Evolutionary conservation across 108 stramenopile species (phyloP).

Genomic region (Cyclotella kingstonii): DNA sequence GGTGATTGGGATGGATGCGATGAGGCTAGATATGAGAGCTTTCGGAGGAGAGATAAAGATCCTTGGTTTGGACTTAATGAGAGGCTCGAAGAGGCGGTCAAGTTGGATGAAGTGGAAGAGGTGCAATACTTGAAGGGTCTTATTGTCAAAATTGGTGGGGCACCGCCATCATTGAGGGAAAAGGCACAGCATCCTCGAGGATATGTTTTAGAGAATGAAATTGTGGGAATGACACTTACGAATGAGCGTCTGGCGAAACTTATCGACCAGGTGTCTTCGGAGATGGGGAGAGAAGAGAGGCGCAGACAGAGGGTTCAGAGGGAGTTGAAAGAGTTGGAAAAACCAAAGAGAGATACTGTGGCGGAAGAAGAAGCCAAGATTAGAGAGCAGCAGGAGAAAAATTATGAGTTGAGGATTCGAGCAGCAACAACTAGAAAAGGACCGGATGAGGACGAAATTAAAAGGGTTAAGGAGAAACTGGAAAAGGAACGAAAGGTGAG

Average conservation of each 20-base stretch:
- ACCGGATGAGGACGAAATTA: constrained; percentile 5
- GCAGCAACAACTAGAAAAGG: background rate
- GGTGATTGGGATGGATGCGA: constrained; percentile 47
- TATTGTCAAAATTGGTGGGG: constrained; percentile 66
- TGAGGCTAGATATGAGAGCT: constrained; percentile 67
- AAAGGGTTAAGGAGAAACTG: constrained; percentile 16
- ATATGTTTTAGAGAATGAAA: constrained; percentile 66
- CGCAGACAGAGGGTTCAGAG: constrained; percentile 58
- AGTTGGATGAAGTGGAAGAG: constrained; percentile 58
- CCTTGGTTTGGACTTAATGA: constrained; percentile 87
- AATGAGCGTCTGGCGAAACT: constrained; percentile 29
- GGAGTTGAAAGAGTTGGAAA: constrained; percentile 47
- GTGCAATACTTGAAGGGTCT: constrained; percentile 49
- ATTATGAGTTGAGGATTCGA: constrained; percentile 1
- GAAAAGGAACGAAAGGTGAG: constrained; percentile 20
- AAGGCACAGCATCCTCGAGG: constrained; percentile 32
- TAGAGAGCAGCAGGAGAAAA: constrained; percentile 14
- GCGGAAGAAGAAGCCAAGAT: constrained; percentile 40
- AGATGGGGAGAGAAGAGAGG: constrained; percentile 45
- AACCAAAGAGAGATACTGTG: constrained; percentile 47
- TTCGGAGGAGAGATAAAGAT: constrained; percentile 51
- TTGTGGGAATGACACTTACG: constrained; percentile 62
- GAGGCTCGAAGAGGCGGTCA: constrained; percentile 71
- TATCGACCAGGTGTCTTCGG: constrained; percentile 11
- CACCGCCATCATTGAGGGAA: constrained; percentile 59